A percentile compares a stretch with the other conserved stretches of the same genome.
Conservation (phyloP, 768 basidiomycete species). For the Boletales sp. region DNA sequence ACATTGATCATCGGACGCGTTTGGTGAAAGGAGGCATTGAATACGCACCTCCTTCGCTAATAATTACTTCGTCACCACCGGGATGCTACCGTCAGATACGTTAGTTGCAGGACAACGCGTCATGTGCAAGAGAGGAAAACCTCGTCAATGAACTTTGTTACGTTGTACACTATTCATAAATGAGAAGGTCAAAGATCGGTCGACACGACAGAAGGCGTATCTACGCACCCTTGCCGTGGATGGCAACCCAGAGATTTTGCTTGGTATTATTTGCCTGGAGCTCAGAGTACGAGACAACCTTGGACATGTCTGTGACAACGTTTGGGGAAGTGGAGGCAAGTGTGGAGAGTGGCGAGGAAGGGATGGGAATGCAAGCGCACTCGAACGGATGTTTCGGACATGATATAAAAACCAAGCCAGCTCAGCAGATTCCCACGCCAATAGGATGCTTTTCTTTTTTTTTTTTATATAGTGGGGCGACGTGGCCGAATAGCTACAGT, state of each 20-base stretch:
- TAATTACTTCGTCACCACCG: conserved; percentile 96
- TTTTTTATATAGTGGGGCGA: no score
- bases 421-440: conserved; percentile 28
- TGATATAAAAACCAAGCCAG: conserved; percentile 16
- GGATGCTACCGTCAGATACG: conserved; percentile 60
- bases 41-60: conserved; percentile 84
- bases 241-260: conserved; percentile 75
- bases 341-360: not conserved
- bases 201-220: not conserved
- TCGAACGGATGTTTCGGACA: not conserved
- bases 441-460: not conserved
- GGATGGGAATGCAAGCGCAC: conserved; percentile 2
- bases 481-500: no score
- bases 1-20: not conserved
- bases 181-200: not conserved
- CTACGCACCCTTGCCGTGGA: conserved; percentile 76
- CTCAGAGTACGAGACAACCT: conserved; percentile 65
- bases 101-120: conserved; percentile 7
- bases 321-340: conserved; percentile 3
- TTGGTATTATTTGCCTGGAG: conserved; percentile 75
- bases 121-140: conserved; percentile 34
- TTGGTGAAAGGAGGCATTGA: conserved; percentile 9
- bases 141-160: conserved; percentile 93
- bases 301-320: conserved; percentile 35
- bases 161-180: conserved; percentile 74